These are phyloP conservation scores for Luvunga scandens DNA, from an alignment of 345 rosid genomes.

Conservation along the genomic window DNA sequence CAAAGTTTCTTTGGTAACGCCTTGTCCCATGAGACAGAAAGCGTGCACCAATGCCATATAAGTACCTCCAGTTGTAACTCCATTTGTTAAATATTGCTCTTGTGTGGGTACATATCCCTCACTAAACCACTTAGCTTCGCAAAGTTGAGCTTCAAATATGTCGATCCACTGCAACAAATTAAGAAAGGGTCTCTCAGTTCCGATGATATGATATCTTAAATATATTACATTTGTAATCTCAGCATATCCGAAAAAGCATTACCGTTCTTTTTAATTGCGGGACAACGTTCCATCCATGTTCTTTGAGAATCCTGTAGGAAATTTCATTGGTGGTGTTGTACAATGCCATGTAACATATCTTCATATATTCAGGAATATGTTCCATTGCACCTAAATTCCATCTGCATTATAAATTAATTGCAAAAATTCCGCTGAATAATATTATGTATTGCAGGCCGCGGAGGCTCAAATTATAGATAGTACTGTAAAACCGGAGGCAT, in stretches of 20 bases:
- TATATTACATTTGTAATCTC: no score
- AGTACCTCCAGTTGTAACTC: slow-evolving; percentile 23
- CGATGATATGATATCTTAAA: no score
- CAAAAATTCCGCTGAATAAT: not conserved
- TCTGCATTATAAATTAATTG: not conserved
- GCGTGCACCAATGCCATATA: slow-evolving; percentile 31
- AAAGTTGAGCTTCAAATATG: slow-evolving; percentile 19
- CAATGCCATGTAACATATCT: slow-evolving; percentile 31
- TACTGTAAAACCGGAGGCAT: not conserved
- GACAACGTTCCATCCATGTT: slow-evolving; percentile 23
- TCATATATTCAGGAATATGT: slow-evolving; percentile 30
- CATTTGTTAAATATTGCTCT: slow-evolving; percentile 24
- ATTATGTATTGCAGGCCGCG: not conserved
- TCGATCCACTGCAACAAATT: slow-evolving; percentile 25
- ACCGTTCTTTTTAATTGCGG: slow-evolving; percentile 25
- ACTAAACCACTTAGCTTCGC: slow-evolving; percentile 26
- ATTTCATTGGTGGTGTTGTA: slow-evolving; percentile 32
- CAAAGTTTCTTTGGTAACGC: slow-evolving; percentile 2
- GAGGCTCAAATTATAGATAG: not conserved
- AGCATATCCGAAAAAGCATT: not conserved
- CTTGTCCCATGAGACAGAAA: slow-evolving; percentile 21
- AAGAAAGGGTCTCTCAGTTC: not conserved
- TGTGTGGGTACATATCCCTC: slow-evolving; percentile 12
- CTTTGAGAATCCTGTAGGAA: slow-evolving; percentile 21
- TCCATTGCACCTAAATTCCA: slow-evolving; percentile 31